phyloP scores from a whole-genome alignment of 257 asterid species.

The Scutellaria baicalensis region DNA sequence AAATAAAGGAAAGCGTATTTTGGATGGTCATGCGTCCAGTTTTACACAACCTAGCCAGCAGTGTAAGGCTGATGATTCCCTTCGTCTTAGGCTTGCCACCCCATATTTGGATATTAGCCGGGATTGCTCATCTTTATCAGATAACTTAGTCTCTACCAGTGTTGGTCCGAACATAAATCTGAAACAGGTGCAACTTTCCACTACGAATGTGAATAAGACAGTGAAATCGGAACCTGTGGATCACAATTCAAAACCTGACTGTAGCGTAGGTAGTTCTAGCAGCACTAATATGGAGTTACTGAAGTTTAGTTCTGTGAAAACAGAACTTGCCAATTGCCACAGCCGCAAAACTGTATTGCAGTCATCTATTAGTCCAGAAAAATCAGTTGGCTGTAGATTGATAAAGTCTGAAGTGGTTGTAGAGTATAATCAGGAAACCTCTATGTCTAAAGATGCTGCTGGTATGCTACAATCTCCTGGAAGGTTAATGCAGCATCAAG shows the following conservation, averaged over 20 bases:
- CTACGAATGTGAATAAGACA: constrained; percentile 15
- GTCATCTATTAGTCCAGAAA: constrained; percentile 22
- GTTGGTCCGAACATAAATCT: constrained; percentile 15
- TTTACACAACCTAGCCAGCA: constrained; percentile 21
- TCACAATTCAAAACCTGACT: constrained; percentile 31
- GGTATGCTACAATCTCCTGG: constrained; percentile 23
- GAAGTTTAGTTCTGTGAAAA: constrained; percentile 32
- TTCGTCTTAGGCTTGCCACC: constrained; percentile 60
- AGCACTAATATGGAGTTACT: constrained; percentile 27
- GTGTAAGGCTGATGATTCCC: constrained; percentile 40
- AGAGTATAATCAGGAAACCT: constrained; percentile 22
- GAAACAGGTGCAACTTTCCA: constrained; percentile 20
- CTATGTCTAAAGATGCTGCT: constrained; percentile 18
- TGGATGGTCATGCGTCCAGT: constrained; percentile 24
- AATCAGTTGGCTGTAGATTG: constrained; percentile 29
- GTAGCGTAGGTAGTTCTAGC: constrained; percentile 31
- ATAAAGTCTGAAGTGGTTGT: constrained; percentile 52
- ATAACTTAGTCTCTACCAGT: constrained; percentile 15
- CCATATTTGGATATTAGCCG: constrained; percentile 20
- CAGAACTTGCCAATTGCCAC: constrained; percentile 32
- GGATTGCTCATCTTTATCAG: constrained; percentile 24
- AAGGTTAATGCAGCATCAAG: constrained; percentile 46
- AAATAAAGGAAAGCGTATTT: constrained; percentile 41
- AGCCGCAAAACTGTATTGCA: constrained; percentile 20
- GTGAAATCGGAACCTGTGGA: constrained; percentile 72